Evolutionary conservation across 2,329 filamentous ascomycete genomes (phyloP).

Genomic region (Ophiobolus disseminans): DNA sequence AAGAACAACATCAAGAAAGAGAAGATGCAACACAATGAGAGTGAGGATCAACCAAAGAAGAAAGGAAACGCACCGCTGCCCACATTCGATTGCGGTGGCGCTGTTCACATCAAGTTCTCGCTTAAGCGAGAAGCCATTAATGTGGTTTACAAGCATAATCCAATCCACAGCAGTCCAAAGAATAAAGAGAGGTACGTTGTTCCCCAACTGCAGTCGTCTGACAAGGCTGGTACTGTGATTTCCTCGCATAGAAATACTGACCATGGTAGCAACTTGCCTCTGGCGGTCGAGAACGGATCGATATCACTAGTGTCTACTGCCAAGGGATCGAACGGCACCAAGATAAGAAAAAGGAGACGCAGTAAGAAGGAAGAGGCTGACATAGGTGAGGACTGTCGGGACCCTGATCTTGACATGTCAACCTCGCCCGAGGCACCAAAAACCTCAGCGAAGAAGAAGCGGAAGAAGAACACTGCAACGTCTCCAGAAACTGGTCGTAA

Average conservation of each 20-base stretch:
- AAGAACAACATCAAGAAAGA: conserved; percentile 34
- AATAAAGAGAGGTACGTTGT: conserved; percentile 27
- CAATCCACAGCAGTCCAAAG: conserved; percentile 34
- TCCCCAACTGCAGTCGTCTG: too few species aligned
- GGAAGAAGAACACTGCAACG: conserved; percentile 21
- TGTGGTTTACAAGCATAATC: conserved; percentile 47
- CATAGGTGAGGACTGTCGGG: conserved; percentile 14
- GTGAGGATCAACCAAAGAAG: conserved; percentile 6
- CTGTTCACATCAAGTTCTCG: conserved; percentile 46
- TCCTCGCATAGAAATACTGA: background rate
- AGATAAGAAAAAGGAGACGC: conserved; percentile 26
- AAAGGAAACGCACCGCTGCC: conserved; percentile 13
- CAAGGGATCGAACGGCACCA: conserved; percentile 12
- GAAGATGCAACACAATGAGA: too few species aligned
- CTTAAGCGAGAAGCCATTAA: conserved; percentile 43
- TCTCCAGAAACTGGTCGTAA: conserved; percentile 11
- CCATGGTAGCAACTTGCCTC: conserved; percentile 9
- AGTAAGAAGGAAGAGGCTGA: conserved; percentile 24
- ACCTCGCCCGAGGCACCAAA: conserved; percentile 26
- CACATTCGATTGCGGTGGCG: conserved; percentile 44
- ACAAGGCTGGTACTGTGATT: too few species aligned
- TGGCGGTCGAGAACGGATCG: conserved; percentile 7
- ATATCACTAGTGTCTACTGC: conserved; percentile 3
- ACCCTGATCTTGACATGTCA: conserved; percentile 29
- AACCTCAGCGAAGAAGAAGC: conserved; percentile 26